Percentiles rank a stretch among this genome's conserved stretches.
phyloP scores from a whole-genome alignment of 179 eudicot genomes.

The Vitellaria paradoxa region DNA sequence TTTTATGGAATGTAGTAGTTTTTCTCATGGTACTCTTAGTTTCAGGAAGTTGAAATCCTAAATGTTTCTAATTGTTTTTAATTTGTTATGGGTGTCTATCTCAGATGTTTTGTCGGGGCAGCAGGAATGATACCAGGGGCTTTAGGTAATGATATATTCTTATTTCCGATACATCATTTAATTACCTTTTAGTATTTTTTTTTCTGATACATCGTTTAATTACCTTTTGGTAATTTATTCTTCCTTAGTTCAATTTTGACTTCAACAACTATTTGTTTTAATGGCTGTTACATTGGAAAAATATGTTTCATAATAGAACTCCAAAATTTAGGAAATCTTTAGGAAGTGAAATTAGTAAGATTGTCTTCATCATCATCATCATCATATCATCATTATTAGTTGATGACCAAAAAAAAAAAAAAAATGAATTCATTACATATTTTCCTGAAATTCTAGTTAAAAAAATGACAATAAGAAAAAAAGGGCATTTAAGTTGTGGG shows the following conservation, averaged over 20 bases:
- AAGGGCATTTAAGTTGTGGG: too few species aligned
- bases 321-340: background rate
- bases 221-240: background rate
- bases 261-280: background rate
- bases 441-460: background rate
- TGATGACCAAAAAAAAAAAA: too few species aligned
- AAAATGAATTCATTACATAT: background rate
- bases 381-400: background rate
- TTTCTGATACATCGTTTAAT: constrained; percentile 9
- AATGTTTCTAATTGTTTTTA: constrained; percentile 12
- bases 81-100: constrained; percentile 8
- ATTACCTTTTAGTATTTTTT: background rate
- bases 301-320: background rate
- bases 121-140: constrained; percentile 90
- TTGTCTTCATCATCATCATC: background rate
- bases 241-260: background rate
- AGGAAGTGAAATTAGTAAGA: background rate
- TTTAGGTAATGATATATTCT: constrained; percentile 56
- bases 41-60: background rate
- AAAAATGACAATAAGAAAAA: background rate
- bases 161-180: constrained; percentile 11
- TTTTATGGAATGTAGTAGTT: background rate
- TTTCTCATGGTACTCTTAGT: background rate
- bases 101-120: constrained; percentile 98
- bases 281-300: background rate